Conservation (phyloP, 2,329 filamentous ascomycete genomes). For the Claviceps sorghi region DNA sequence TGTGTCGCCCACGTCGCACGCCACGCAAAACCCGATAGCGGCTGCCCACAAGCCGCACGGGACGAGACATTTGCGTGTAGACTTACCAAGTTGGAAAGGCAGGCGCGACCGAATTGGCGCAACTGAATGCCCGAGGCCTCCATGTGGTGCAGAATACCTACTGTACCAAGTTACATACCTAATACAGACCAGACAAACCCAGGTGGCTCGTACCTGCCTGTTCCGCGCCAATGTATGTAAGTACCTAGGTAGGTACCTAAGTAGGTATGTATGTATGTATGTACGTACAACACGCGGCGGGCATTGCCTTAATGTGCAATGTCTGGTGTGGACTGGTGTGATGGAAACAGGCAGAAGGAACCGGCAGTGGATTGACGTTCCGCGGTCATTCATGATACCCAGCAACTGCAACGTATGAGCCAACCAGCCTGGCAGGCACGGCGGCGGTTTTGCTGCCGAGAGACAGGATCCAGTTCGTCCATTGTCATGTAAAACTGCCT, state of each 20-base stretch:
- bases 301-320: too few species aligned
- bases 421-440: not conserved
- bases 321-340: not conserved
- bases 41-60: not conserved
- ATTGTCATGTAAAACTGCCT: not conserved
- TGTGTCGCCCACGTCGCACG: not conserved
- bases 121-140: too few species aligned
- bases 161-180: too few species aligned
- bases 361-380: not conserved
- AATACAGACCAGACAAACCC: too few species aligned
- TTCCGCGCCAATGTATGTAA: too few species aligned
- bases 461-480: not conserved
- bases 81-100: not conserved
- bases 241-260: too few species aligned
- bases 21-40: not conserved
- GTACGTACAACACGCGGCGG: too few species aligned
- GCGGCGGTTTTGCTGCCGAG: conserved; percentile 1
- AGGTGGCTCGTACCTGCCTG: too few species aligned
- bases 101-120: not conserved
- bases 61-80: not conserved
- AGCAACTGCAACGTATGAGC: not conserved
- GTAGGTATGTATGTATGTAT: too few species aligned
- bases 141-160: too few species aligned
- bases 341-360: not conserved
- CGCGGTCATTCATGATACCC: too few species aligned